Percentiles rank a stretch among this genome's conserved stretches.
Conservation (phyloP, 2,329 filamentous ascomycete species). For the Alternaria rosae region DNA sequence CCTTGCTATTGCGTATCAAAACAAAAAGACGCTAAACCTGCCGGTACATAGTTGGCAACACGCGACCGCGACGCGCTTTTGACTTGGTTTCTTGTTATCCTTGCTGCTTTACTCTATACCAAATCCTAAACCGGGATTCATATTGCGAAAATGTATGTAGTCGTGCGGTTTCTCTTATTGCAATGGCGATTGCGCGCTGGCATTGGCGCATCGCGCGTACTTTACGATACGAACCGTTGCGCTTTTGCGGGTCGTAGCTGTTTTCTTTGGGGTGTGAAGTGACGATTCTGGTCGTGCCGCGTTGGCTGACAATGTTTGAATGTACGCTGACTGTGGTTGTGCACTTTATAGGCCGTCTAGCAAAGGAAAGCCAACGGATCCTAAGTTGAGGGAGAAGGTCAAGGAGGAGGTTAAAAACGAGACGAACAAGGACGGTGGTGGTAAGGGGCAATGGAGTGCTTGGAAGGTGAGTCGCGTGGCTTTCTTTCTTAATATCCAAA, state of each 20-base stretch:
- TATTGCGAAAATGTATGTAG: background rate
- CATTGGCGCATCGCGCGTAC: too few relatives aligned
- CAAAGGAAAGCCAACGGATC: constrained; percentile 57
- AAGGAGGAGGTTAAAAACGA: constrained; percentile 57
- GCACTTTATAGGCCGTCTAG: constrained; percentile 41
- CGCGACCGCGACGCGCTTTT: constrained; percentile 4
- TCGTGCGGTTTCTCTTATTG: background rate
- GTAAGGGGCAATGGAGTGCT: constrained; percentile 57
- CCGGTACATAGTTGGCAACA: background rate
- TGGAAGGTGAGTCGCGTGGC: constrained; percentile 52
- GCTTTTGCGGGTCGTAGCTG: background rate
- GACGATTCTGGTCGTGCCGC: too few relatives aligned
- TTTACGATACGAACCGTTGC: too few relatives aligned
- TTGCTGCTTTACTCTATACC: background rate
- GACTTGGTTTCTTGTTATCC: background rate
- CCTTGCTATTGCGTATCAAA: constrained; percentile 2
- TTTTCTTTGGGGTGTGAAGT: too few relatives aligned
- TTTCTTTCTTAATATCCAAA: background rate
- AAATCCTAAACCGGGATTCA: background rate
- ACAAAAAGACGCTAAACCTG: constrained; percentile 4
- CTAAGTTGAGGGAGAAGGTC: constrained; percentile 54
- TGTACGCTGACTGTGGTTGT: too few relatives aligned
- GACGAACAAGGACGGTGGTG: constrained; percentile 55
- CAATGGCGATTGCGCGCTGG: too few relatives aligned
- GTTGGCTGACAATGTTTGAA: too few relatives aligned